Conservation (phyloP, 495 filamentous ascomycete genomes). For the Aspergillus campestris region DNA sequence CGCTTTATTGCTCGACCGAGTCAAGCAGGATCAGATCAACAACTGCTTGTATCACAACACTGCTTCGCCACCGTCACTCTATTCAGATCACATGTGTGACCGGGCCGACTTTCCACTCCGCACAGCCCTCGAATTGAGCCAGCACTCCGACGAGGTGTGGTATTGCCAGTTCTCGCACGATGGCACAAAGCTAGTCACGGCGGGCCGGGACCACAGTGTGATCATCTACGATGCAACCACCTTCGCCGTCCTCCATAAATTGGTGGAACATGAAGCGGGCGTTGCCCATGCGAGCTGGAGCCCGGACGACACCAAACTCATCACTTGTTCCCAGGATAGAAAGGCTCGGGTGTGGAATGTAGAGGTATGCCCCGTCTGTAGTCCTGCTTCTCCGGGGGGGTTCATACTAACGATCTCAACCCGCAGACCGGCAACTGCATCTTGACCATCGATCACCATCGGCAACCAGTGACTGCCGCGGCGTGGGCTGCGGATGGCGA, state of each 20-base stretch:
- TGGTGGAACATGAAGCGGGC: constrained; percentile 55
- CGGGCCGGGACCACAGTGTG: constrained; percentile 63
- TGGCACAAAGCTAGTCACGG: constrained; percentile 73
- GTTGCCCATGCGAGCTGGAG: constrained; percentile 83
- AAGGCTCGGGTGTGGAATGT: constrained; percentile 73
- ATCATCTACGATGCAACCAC: constrained; percentile 73
- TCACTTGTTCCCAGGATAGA: constrained; percentile 70
- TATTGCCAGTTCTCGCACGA: constrained; percentile 84
- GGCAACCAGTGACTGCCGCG: constrained; percentile 75
- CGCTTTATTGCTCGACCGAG: constrained; percentile 70
- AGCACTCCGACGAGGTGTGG: constrained; percentile 85
- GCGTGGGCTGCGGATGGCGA: constrained; percentile 76
- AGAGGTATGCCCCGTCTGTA: constrained; percentile 44
- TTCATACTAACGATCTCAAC: constrained; percentile 9
- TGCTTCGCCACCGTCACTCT: constrained; percentile 69
- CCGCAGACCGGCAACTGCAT: constrained; percentile 65
- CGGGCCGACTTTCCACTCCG: constrained; percentile 67
- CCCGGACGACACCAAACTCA: constrained; percentile 76
- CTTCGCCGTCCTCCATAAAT: constrained; percentile 55
- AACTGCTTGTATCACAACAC: constrained; percentile 86
- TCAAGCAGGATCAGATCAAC: constrained; percentile 74
- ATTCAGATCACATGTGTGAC: constrained; percentile 81
- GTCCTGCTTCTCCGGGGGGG: not conserved
- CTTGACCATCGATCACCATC: constrained; percentile 55
- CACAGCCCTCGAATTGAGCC: constrained; percentile 54